A percentile compares a stretch with the other conserved stretches of the same genome.
These are phyloP conservation scores for Lentinula detonsa DNA, from an alignment of 768 basidiomycete species.

Conservation along the genomic window DNA sequence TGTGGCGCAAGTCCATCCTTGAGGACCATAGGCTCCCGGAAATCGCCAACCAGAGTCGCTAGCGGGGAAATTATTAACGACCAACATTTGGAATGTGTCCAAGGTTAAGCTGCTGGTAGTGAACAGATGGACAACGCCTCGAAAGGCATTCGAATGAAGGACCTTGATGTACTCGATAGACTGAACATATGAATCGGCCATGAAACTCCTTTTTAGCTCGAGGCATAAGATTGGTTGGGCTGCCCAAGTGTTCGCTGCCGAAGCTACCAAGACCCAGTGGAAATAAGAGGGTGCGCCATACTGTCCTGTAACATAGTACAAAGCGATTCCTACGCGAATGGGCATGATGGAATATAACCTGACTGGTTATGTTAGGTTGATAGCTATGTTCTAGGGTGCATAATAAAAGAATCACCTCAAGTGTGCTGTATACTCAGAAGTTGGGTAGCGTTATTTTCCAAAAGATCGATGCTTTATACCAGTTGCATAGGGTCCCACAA, in stretches of 20 bases:
- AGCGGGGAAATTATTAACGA: not conserved
- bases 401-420: too few relatives aligned
- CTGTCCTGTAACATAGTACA: not conserved
- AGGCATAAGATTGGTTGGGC: not conserved
- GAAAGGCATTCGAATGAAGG: not conserved
- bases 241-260: not conserved
- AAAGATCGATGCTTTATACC: too few relatives aligned
- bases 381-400: too few relatives aligned
- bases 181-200: not conserved
- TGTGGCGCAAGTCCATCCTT: not conserved
- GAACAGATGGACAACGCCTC: not conserved
- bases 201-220: not conserved
- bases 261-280: not conserved
- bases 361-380: too few relatives aligned
- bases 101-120: not conserved
- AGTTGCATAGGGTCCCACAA: too few relatives aligned
- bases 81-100: not conserved
- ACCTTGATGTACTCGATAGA: not conserved
- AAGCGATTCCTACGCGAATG: not conserved
- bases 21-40: not conserved
- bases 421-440: too few relatives aligned
- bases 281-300: not conserved
- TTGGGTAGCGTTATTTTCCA: too few relatives aligned
- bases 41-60: not conserved
- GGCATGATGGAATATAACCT: not conserved